phyloP scores from a whole-genome alignment of 2,329 filamentous ascomycete species.

The Xylariaceae sp. region DNA sequence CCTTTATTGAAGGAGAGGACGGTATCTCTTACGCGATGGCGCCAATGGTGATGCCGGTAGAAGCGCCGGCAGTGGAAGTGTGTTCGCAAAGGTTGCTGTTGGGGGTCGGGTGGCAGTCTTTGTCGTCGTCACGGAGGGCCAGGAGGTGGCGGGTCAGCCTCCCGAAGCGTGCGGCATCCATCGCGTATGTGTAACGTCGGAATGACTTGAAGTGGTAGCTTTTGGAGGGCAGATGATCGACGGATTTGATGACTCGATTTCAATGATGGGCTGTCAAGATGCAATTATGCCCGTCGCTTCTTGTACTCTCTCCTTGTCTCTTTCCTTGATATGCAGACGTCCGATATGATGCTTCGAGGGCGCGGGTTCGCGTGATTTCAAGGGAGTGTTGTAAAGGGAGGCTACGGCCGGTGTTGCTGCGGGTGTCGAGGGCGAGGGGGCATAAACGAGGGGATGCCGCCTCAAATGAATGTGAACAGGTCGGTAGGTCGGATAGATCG shows the following conservation, averaged over 20 bases:
- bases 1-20: not conserved
- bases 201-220: not conserved
- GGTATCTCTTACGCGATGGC: slow-evolving; percentile 19
- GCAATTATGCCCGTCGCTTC: not conserved
- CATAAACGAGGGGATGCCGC: not conserved
- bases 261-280: not conserved
- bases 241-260: not conserved
- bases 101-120: slow-evolving; percentile 24
- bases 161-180: slow-evolving; percentile 15
- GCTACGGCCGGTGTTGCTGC: not conserved
- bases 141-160: slow-evolving; percentile 19
- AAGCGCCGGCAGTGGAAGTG: slow-evolving; percentile 15
- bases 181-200: not conserved
- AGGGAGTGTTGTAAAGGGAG: not conserved
- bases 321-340: not conserved
- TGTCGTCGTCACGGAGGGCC: slow-evolving; percentile 14
- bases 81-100: slow-evolving; percentile 30
- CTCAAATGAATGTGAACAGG: not conserved
- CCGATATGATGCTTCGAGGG: not conserved
- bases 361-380: not conserved
- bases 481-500: too few species aligned
- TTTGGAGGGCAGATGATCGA: not conserved
- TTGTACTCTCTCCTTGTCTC: not conserved
- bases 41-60: slow-evolving; percentile 22
- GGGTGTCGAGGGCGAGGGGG: too few species aligned